Base-by-base conservation (phyloP, 2,329 filamentous ascomycete species). In the Nothopassalora personata region DNA sequence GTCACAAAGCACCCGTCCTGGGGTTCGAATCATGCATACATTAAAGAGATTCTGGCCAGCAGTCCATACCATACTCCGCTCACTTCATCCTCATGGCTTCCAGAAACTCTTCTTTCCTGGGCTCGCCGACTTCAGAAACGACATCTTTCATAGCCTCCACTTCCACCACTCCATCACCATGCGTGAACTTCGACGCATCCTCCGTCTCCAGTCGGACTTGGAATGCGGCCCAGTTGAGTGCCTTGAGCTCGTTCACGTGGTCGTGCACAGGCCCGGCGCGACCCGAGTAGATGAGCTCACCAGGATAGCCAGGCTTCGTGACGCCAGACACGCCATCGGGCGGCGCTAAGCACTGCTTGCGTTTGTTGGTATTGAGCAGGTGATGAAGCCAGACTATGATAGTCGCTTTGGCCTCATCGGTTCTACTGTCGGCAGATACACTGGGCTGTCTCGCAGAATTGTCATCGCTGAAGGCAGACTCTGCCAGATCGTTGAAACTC, bases 311-410 rank as follows among this genome's bases (percentile, higher is more conserved):
- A 1, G 77, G 76, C 58, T 79, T 79, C 0, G 77, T 77, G 36
- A 79, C 66, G 13, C 77, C 77, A 2, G 71, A 71, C n/a, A 79
- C 64, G 15, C 47, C 53, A 0, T 63, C 39, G 4, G 63, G 63
- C 0, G 77, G 73, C 1, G 70, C 71, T 10, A 79, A 68, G 6
- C 74, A 74, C 45, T 75, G 72, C 61, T 79, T 79, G 48, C 77
- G 75, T 66, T 79, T 79, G 59, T 72, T 74, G 15, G 74, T 74
- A 34, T 76, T 76, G 54, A 79, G 74, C 7, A 79, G 71, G 54
- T 79, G 77, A 48, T 79, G 77, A 0, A 79, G 72, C 74, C 75
- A 79, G 52, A 79, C 71, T 18, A 79, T 71, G 28, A 77, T 70
- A 3, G 76, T 79, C 1, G 65, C 54, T 36, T 59, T 59, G 15